Conservation (phyloP, 495 filamentous ascomycete species). For the Tuber aestivum region DNA sequence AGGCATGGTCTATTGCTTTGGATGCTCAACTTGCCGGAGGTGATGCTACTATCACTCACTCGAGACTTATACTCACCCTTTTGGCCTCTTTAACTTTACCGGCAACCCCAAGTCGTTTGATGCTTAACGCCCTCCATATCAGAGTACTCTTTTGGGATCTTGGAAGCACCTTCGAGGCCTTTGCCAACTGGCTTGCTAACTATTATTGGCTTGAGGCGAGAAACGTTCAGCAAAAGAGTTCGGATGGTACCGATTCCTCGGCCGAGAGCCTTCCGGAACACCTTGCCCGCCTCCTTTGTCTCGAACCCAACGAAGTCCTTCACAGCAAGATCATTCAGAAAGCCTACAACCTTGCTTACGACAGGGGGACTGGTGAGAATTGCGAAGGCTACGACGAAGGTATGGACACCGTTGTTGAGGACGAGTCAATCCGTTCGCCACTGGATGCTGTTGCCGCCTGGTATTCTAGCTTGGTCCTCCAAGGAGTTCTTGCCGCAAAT, state of each 20-base stretch:
- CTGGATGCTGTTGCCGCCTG: conserved; percentile 86
- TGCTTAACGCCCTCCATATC: conserved; percentile 89
- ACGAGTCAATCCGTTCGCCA: conserved; percentile 76
- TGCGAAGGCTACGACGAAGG: conserved; percentile 58
- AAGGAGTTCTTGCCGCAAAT: conserved; percentile 59
- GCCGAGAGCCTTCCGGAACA: conserved; percentile 68
- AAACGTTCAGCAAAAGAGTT: conserved; percentile 55
- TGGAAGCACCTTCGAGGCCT: conserved; percentile 56
- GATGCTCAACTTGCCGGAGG: conserved; percentile 94
- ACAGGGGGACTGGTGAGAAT: conserved; percentile 63
- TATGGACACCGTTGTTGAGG: conserved; percentile 79
- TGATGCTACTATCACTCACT: conserved; percentile 82
- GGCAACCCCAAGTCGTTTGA: conserved; percentile 72
- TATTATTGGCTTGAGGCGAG: conserved; percentile 77
- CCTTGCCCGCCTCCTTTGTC: conserved; percentile 63
- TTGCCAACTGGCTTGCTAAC: conserved; percentile 61
- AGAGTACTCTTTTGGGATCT: conserved; percentile 80
- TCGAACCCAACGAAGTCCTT: conserved; percentile 74
- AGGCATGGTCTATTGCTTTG: conserved; percentile 89
- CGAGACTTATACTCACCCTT: conserved; percentile 76
- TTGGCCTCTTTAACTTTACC: conserved; percentile 85
- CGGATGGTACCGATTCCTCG: conserved; percentile 45
- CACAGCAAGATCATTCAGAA: conserved; percentile 70
- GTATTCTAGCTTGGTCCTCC: conserved; percentile 75
- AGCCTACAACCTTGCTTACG: conserved; percentile 88